These are phyloP conservation scores for Scedosporium minutisporum DNA, from an alignment of 2,329 filamentous ascomycete species.

Conservation along the genomic window DNA sequence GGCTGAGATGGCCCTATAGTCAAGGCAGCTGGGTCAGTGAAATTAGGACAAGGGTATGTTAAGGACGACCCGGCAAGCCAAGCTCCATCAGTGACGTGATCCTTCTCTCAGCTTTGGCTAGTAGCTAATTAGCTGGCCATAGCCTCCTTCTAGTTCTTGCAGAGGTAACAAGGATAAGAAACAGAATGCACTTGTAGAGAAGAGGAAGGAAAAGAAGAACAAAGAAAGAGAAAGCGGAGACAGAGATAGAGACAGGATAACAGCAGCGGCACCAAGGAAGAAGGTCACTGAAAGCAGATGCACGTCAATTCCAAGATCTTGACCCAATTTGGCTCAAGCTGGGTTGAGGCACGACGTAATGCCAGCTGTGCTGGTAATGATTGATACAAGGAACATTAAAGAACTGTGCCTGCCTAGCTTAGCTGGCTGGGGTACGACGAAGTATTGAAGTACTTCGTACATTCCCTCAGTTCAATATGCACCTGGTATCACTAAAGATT, in stretches of 20 bases:
- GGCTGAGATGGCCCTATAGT: neutral
- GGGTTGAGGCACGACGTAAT: constrained; percentile 11
- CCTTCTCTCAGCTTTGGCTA: neutral
- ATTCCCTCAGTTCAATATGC: too few relatives aligned
- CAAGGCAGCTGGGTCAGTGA: neutral
- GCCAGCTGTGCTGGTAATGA: neutral
- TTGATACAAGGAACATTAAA: neutral
- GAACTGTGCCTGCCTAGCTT: neutral
- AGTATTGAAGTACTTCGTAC: too few relatives aligned
- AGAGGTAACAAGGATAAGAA: neutral
- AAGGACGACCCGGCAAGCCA: neutral
- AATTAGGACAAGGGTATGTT: neutral
- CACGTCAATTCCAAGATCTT: constrained; percentile 2
- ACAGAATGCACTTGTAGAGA: neutral
- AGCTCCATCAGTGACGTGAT: constrained; percentile 3
- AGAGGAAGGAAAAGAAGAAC: constrained; percentile 8
- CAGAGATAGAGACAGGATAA: constrained; percentile 11
- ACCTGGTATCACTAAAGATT: too few relatives aligned
- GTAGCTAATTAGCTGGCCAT: neutral
- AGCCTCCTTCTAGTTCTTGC: neutral
- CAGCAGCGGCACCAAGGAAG: constrained; percentile 11
- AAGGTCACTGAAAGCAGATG: constrained; percentile 11
- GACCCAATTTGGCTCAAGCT: constrained; percentile 4
- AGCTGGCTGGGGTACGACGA: too few relatives aligned
- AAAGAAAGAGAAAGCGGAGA: constrained; percentile 12